Conservation (phyloP, 1,139 yeast species). For the Zygosaccharomyces pseudobailii region DNA sequence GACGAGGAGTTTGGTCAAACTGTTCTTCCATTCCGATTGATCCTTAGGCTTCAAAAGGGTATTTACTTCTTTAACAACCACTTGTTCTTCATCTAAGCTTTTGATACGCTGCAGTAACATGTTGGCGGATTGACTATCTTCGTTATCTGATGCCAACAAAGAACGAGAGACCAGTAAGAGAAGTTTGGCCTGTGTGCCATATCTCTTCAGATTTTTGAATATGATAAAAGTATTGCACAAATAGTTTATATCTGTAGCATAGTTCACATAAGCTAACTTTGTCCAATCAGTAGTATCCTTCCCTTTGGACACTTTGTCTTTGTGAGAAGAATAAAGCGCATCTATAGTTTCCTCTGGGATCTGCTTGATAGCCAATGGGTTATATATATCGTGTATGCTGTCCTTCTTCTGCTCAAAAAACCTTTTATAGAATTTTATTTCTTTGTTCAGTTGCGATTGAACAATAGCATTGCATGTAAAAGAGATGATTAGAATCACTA, state of each 20-base stretch:
- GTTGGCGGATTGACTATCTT: constrained; percentile 7
- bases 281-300: constrained; percentile 34
- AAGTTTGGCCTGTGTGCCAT: constrained; percentile 39
- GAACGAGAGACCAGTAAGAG: constrained; percentile 36
- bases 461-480: constrained; percentile 20
- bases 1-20: constrained; percentile 52
- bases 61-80: constrained; percentile 29
- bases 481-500: constrained; percentile 11
- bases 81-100: constrained; percentile 23
- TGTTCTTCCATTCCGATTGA: constrained; percentile 43
- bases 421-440: constrained; percentile 28
- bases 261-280: constrained; percentile 43
- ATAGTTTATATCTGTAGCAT: constrained; percentile 42
- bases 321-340: constrained; percentile 17
- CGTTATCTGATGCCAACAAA: constrained; percentile 16
- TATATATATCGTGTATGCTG: constrained; percentile 21
- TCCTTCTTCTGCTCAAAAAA: constrained; percentile 28
- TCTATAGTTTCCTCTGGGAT: constrained; percentile 30
- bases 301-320: constrained; percentile 10
- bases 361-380: constrained; percentile 34
- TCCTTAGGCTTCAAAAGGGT: constrained; percentile 26
- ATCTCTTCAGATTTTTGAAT: constrained; percentile 35
- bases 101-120: constrained; percentile 14
- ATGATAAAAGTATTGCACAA: constrained; percentile 43
- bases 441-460: constrained; percentile 30